A percentile compares a stretch with the other conserved stretches of the same genome.
Conservation (phyloP, 129 eudicot genomes). For the Apium graveolens region DNA sequence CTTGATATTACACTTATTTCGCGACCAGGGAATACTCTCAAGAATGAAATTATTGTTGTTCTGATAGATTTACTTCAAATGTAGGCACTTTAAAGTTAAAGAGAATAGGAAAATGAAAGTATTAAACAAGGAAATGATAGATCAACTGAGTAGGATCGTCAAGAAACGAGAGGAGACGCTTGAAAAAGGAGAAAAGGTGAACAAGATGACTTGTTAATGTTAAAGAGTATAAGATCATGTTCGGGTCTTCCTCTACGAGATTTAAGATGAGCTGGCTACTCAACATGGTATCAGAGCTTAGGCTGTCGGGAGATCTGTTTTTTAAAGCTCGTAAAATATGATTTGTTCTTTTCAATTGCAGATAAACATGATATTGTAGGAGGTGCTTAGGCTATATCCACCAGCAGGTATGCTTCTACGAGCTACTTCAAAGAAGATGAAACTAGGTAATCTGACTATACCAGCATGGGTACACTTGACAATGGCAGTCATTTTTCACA, state of each 20-base stretch:
- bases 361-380: slow-evolving; percentile 34
- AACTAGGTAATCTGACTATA: slow-evolving; percentile 21
- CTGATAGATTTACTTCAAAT: no score
- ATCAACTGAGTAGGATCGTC: neutral
- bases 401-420: slow-evolving; percentile 9
- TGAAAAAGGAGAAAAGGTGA: neutral
- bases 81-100: neutral
- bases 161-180: slow-evolving; percentile 1
- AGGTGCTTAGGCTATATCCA: slow-evolving; percentile 31
- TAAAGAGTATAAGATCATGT: no score
- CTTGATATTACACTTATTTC: no score
- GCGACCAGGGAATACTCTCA: no score
- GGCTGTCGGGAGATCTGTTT: no score
- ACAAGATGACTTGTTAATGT: neutral
- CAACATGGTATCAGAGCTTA: no score
- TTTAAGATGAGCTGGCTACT: no score
- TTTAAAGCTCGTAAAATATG: no score
- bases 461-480: slow-evolving; percentile 21
- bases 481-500: slow-evolving; percentile 22
- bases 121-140: neutral
- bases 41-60: no score
- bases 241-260: no score
- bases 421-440: slow-evolving; percentile 15
- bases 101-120: neutral
- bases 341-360: neutral